Evolutionary conservation across 2,329 filamentous ascomycete genomes (phyloP).

Genomic region (Aspergillus unguis): DNA sequence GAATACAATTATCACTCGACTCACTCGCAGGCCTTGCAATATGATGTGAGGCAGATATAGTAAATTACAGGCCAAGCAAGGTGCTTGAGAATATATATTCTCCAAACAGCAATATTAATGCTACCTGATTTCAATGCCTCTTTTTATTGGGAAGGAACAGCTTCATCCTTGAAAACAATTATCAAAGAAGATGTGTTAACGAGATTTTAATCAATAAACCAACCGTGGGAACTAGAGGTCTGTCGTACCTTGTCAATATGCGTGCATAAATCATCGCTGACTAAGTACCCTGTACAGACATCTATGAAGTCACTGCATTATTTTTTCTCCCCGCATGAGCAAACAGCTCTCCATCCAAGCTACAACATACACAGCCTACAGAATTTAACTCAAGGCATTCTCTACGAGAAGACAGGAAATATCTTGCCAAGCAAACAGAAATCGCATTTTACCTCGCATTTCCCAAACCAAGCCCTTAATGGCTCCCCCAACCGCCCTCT

Average conservation of each 20-base stretch:
- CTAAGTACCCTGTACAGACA: constrained; percentile 2
- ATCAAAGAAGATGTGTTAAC: too few species aligned
- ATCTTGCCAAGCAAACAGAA: neutral
- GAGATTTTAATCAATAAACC: too few species aligned
- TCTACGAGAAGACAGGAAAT: neutral
- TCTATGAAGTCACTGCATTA: constrained; percentile 5
- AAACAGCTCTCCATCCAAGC: neutral
- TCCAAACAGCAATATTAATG: too few species aligned
- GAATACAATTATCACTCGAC: too few species aligned
- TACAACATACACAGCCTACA: neutral
- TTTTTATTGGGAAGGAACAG: too few species aligned
- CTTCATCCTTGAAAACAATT: too few species aligned
- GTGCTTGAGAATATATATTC: too few species aligned
- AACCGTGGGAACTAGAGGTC: too few species aligned
- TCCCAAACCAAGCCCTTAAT: neutral
- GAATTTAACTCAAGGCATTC: neutral
- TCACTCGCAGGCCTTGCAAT: too few species aligned
- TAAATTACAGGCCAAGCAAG: too few species aligned
- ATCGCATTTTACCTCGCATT: neutral
- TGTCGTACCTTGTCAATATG: neutral
- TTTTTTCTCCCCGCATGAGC: constrained; percentile 7
- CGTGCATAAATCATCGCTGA: constrained; percentile 2
- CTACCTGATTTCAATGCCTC: too few species aligned
- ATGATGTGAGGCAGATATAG: too few species aligned
- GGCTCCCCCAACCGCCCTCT: constrained; percentile 22